Conservation (phyloP, 2,329 filamentous ascomycete species). For the Colletotrichum trifolii region DNA sequence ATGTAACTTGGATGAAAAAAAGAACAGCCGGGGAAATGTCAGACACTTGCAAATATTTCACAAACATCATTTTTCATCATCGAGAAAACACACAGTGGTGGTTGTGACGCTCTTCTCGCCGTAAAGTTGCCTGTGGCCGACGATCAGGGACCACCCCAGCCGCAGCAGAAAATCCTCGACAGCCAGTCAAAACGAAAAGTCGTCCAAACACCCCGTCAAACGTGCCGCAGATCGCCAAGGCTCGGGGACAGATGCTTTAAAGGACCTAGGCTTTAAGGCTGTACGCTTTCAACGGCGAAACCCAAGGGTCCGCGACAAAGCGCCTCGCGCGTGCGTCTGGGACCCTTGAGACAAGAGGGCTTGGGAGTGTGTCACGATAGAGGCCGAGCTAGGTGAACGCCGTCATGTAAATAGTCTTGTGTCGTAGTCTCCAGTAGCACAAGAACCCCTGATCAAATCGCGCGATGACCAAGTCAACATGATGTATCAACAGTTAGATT, state of each 20-base stretch:
- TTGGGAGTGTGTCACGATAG: no score
- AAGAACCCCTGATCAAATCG: background rate
- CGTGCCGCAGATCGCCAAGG: slow-evolving; percentile 20
- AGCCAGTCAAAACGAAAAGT: background rate
- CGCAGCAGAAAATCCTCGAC: background rate
- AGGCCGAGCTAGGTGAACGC: no score
- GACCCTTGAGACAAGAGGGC: no score
- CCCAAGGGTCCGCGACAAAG: background rate
- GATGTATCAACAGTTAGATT: slow-evolving; percentile 5
- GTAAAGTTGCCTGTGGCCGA: no score
- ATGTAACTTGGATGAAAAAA: background rate
- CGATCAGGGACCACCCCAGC: background rate
- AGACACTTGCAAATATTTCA: no score
- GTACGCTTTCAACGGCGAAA: background rate
- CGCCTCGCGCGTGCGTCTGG: no score
- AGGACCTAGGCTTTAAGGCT: background rate
- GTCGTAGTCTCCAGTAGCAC: no score
- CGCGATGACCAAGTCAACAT: background rate
- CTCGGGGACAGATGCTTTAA: slow-evolving; percentile 18
- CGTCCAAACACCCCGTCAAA: slow-evolving; percentile 10
- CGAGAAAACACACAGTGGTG: no score
- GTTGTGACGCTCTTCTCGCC: no score
- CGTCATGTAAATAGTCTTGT: no score
- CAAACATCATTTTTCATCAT: no score
- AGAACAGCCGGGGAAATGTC: background rate